Conservation (phyloP, 257 asterid species). For the Euphrasia confusa region DNA sequence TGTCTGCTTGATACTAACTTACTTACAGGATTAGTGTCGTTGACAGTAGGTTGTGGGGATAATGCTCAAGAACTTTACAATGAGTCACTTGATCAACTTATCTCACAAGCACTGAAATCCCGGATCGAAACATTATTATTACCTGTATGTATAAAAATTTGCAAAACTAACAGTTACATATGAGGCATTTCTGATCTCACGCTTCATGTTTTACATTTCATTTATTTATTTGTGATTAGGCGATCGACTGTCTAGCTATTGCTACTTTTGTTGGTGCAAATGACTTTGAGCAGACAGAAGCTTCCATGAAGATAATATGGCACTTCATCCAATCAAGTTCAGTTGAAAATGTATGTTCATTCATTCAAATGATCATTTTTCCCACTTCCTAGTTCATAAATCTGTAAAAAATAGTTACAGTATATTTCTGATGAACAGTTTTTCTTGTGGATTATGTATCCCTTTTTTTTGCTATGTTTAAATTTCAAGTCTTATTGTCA, state of each 20-base stretch:
- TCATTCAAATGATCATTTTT: too few species aligned
- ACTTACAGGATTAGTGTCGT: slow-evolving; percentile 31
- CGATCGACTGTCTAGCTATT: slow-evolving; percentile 30
- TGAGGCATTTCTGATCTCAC: not conserved
- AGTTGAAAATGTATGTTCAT: slow-evolving; percentile 24
- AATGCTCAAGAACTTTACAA: slow-evolving; percentile 32
- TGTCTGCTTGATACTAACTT: not conserved
- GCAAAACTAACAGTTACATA: not conserved
- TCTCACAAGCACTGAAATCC: slow-evolving; percentile 30
- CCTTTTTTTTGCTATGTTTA: too few species aligned
- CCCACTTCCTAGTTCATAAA: too few species aligned
- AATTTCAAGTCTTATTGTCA: too few species aligned
- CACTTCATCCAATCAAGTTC: slow-evolving; percentile 19
- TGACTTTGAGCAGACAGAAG: slow-evolving; percentile 30
- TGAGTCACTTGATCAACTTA: slow-evolving; percentile 25
- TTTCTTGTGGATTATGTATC: too few species aligned
- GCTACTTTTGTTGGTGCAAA: slow-evolving; percentile 32
- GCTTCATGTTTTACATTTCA: not conserved
- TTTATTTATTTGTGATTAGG: slow-evolving; percentile 19
- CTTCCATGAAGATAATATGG: slow-evolving; percentile 36
- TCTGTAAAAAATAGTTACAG: too few species aligned
- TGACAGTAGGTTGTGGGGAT: slow-evolving; percentile 35
- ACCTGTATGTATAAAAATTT: slow-evolving; percentile 28
- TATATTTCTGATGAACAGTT: not conserved
- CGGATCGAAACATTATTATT: slow-evolving; percentile 15